These are phyloP conservation scores for Calycina herbarum DNA, from an alignment of 2,329 filamentous ascomycete genomes.

Conservation along the genomic window DNA sequence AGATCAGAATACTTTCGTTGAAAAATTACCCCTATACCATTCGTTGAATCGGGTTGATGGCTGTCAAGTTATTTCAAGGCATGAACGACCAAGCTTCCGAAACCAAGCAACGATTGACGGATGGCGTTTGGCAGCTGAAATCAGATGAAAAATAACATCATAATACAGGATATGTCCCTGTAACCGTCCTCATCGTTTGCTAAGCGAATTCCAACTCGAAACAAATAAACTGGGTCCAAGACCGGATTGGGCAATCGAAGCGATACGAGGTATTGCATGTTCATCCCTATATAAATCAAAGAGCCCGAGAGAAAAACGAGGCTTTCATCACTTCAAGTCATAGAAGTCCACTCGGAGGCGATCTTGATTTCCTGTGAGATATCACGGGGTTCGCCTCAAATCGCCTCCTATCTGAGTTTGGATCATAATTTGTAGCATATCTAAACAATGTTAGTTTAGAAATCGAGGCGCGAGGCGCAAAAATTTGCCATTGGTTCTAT, in stretches of 20 bases:
- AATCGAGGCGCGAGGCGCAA: too few species aligned
- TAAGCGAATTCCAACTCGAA: background rate
- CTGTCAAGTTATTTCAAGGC: background rate
- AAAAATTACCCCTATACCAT: background rate
- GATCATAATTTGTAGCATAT: too few species aligned
- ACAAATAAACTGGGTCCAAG: background rate
- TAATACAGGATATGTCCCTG: background rate
- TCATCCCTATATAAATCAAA: too few species aligned
- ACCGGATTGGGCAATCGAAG: background rate
- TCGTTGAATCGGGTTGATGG: background rate
- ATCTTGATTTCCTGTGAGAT: background rate
- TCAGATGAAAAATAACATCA: background rate
- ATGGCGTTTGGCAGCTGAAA: background rate
- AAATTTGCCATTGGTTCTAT: too few species aligned
- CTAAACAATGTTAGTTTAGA: too few species aligned
- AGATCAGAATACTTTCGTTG: background rate
- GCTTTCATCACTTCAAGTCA: too few species aligned
- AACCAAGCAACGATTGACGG: background rate
- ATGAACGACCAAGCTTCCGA: background rate
- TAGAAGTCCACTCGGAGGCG: too few species aligned
- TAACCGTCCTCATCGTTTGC: background rate
- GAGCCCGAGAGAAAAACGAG: too few species aligned
- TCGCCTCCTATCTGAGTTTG: background rate
- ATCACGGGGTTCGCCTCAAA: background rate
- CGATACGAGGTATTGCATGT: too few species aligned